Evolutionary conservation across 106 monocot genomes (phyloP), one percentile per base, ranked within the genome.

Genomic region (Gastrodia elata): DNA sequence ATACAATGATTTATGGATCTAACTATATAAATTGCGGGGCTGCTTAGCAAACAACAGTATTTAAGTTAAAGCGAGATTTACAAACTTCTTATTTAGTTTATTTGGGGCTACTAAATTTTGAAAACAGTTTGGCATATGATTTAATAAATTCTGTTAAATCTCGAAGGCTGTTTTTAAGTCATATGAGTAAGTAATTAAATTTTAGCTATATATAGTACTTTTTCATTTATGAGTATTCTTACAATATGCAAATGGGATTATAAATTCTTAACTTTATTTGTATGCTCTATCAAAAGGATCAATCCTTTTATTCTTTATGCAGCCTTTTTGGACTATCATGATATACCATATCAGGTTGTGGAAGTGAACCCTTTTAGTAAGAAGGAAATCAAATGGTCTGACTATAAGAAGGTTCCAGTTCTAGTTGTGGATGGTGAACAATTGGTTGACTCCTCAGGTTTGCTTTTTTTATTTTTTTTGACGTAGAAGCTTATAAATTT

Each of bases 371-470:
- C 96, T 58, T 64, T 97, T 30, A 89, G 92, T 36, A 97, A 97
- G 72, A 92, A 88, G 83, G 96, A 97, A 71, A 88, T 97, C 72
- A 97, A 97, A 76, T 97, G 92, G 92, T 97, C 96, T 52, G 92
- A 97, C 43, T 93, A 97, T 70, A 86, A 90, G 76, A 97, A 97
- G 75, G 96, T 97, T 35, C 96, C 96, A 8, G 93, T 97, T 52
- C 74, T 97, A 58, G 86, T 88, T 40, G 90, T 97, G 44, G 90
- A 93, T 80, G 90, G 92, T 20, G 87, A 92, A 77, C 88, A 86
- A 57, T 43, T 97, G 41, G 49, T 82, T 74, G 84, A 97, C 44
- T 97, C 96, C 64, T 89, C 92, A 88, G 96, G 96, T 97, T 69
- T 25, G 28, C 35, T 69, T 30, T 58, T 25, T 56, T 15, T 10